Base-by-base conservation (phyloP, 192 early-diverging fungal species). In the Dimargaris xerosporica region DNA sequence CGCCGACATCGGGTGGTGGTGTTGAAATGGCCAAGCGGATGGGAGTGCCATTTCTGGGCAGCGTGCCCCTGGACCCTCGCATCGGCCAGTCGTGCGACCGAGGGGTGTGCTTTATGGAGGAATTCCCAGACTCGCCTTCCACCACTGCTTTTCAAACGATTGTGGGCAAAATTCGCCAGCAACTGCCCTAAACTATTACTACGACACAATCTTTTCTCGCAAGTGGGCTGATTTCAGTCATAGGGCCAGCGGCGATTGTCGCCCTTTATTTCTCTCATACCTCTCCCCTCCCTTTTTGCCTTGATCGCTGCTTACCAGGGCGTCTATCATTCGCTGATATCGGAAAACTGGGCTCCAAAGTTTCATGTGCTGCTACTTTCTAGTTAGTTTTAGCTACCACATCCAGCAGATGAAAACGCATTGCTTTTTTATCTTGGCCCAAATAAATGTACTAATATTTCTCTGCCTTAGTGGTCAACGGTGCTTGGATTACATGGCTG, bases 81-180 rank as follows among this genome's bases (percentile, higher is more conserved):
- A 85, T 90, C 21, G 91, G 82, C 62, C 83, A 83, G 44, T 78
- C 83, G 12, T 93, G 90, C 64, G 96, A 99, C 72, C 78, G 73
- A 61, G 96, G 96, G 10, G 70, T 88, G 12, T 89, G 90, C 13
- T 97, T 97, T 66, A 45, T 95, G 69, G 94, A 97, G 44, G 75
- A 85, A 39, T 85, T 83, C 69, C 85, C 88, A 4, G 89, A 93
- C 41, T 94, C 93, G 30, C 89, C 92, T 3, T 94, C 96, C 0
- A 80, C 82, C 31, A 61, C 66, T 29, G 85, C 84, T 7, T 87
- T 85, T 54, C 31, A 70, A 23, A 69, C 78, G 11, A 85, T 91
- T 60, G 81, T 90, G 63, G 51, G 69, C 34, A 72, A 77, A 66
- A 34, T 60, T n/a, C 12, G 16, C 13, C 21, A 41, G 6, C 34